These are phyloP conservation scores for Neoboletus brunneissimus DNA, from an alignment of 768 basidiomycete species.

Conservation along the genomic window DNA sequence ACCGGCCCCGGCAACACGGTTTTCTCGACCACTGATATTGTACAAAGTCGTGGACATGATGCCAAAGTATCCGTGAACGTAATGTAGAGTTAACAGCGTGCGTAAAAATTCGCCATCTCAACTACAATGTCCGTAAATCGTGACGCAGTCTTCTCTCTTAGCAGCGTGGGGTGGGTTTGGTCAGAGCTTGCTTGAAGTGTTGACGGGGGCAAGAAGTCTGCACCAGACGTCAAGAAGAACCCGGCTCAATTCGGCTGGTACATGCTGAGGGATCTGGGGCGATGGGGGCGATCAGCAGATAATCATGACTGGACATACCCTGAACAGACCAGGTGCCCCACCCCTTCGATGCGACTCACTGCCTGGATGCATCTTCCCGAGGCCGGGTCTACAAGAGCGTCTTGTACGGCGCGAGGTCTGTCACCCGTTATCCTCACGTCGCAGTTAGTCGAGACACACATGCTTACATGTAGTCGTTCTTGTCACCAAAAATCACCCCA, in stretches of 20 bases:
- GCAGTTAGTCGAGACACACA: not conserved
- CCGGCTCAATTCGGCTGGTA: slow-evolving; percentile 25
- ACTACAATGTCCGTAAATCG: not conserved
- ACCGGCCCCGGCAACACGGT: not conserved
- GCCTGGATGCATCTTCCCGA: slow-evolving; percentile 25
- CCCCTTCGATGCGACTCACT: slow-evolving; percentile 23
- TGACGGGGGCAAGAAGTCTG: not conserved
- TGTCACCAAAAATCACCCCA: slow-evolving; percentile 51
- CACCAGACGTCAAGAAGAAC: slow-evolving; percentile 26
- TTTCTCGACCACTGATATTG: not conserved
- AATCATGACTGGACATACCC: too few relatives aligned
- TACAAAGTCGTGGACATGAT: too few relatives aligned
- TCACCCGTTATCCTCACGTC: not conserved
- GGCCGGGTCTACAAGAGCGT: slow-evolving; percentile 28
- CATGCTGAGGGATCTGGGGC: slow-evolving; percentile 27
- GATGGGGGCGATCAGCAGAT: not conserved
- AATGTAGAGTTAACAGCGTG: not conserved
- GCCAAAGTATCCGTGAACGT: not conserved
- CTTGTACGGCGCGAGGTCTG: slow-evolving; percentile 33
- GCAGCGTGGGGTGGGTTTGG: too few relatives aligned
- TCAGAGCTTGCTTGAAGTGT: slow-evolving; percentile 18
- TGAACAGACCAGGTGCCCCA: slow-evolving; percentile 34
- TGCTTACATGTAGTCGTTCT: slow-evolving; percentile 53
- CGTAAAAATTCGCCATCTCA: not conserved
- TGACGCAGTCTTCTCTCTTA: not conserved